Percentiles rank a stretch among this genome's conserved stretches.
These are phyloP conservation scores for Diplocarpon mali DNA, from an alignment of 2,329 filamentous ascomycete genomes.

Conservation along the genomic window DNA sequence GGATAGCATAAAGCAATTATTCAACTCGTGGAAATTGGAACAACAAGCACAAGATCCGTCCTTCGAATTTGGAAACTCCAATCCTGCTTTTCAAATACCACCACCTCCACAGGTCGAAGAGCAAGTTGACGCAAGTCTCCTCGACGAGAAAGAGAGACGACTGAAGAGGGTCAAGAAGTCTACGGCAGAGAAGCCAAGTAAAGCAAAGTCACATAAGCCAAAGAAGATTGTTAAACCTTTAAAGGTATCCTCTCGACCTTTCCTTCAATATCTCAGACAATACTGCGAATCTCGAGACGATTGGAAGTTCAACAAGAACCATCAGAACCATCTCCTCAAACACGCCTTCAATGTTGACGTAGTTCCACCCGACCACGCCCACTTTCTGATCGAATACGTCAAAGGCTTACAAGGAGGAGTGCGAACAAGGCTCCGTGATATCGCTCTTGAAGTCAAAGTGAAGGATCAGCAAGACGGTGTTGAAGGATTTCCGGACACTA, in stretches of 20 bases:
- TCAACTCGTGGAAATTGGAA: constrained; percentile 37
- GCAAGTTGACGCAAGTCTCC: constrained; percentile 19
- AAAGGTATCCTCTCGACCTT: constrained; percentile 39
- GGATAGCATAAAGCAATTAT: constrained; percentile 39
- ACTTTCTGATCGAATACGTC: constrained; percentile 66
- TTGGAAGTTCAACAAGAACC: constrained; percentile 97
- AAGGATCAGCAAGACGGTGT: constrained; percentile 41
- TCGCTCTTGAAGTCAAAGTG: constrained; percentile 50
- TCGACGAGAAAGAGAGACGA: constrained; percentile 23
- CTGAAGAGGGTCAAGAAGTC: constrained; percentile 23
- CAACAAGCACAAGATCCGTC: constrained; percentile 26
- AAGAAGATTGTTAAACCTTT: constrained; percentile 12
- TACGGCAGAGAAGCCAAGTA: constrained; percentile 12
- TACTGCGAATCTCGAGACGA: constrained; percentile 58
- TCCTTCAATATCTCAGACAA: constrained; percentile 65
- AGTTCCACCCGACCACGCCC: constrained; percentile 59
- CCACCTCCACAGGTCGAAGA: constrained; percentile 23
- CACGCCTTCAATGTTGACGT: constrained; percentile 63
- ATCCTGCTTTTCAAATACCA: constrained; percentile 19
- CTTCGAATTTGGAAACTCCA: constrained; percentile 14
- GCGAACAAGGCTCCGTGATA: constrained; percentile 55
- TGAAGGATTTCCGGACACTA: constrained; percentile 38
- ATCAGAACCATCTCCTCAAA: constrained; percentile 76
- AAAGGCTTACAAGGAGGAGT: constrained; percentile 66
- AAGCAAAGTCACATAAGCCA: constrained; percentile 10